Base-by-base conservation (phyloP, 169 alveolate genomes). In the Sarcocystis neurona region DNA sequence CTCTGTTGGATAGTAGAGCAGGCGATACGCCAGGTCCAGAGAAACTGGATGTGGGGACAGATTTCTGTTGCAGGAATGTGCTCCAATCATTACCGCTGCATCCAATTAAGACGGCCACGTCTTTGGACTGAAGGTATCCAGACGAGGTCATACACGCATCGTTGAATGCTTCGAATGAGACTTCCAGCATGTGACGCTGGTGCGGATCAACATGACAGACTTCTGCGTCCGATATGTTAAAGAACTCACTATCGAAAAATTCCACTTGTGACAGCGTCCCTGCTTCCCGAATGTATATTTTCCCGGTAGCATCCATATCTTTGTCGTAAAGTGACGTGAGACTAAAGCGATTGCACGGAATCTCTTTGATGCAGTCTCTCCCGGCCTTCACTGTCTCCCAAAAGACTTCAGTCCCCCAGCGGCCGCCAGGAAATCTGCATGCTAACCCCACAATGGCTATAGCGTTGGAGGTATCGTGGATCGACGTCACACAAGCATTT, bases 191-290 rank as follows among this genome's bases (percentile, higher is more conserved):
- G 46, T 92, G 79, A 34, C 96, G 94, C 88, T 94, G 96, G 46
- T 93, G 95, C 4, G 96, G 96, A 68, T 92, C 95, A 90, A 93
- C 79, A 46, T 60, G 84, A 63, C 84, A 44, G n/a, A 90, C 95
- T 75, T 94, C 96, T 23, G 90, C 85, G 12, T 78, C 43, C 5
- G 92, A 75, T 46, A 94, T 70, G 58, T 90, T 86, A 74, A 92
- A 92, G 47, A 75, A 43, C 30, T 87, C 60, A 80, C 79, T 77
- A 89, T 93, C 95, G 77, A 93, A 93, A 46, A 77, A 48, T 78
- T 85, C 94, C 74, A 92, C 84, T 20, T 75, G 50, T 34, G 82
- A 91, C 60, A 91, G 72, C 43, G 66, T 89, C 56, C 94, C 92
- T 12, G 93, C 94, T 46, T 79, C 87, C 15, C 91, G 75, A 72